phyloP scores from a whole-genome alignment of 495 filamentous ascomycete genomes.

The Chaetomium fimeti region DNA sequence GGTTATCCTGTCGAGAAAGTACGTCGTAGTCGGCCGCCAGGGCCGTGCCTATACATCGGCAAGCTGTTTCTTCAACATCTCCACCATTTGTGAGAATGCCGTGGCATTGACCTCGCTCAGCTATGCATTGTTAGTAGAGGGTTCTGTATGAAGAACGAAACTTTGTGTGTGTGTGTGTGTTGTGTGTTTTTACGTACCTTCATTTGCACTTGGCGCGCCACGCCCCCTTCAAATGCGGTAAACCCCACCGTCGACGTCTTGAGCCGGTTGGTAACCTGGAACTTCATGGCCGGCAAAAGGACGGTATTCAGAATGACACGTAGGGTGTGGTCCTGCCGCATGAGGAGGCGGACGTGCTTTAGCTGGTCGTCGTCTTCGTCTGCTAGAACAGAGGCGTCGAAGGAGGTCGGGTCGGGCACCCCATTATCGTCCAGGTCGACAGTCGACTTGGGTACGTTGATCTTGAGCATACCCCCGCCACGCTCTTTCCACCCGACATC shows the following conservation, averaged over 20 bases:
- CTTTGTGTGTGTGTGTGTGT: neutral
- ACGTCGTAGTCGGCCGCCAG: neutral
- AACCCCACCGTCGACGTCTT: constrained; percentile 56
- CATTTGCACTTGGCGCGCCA: constrained; percentile 60
- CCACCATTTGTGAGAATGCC: constrained; percentile 41
- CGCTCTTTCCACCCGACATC: constrained; percentile 77
- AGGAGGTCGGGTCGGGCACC: constrained; percentile 41
- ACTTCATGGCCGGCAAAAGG: constrained; percentile 68
- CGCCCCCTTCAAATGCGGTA: constrained; percentile 59
- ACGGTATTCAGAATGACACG: constrained; percentile 85
- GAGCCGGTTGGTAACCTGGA: constrained; percentile 64
- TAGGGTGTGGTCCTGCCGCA: constrained; percentile 81
- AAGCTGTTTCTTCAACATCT: constrained; percentile 43
- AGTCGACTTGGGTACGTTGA: constrained; percentile 65
- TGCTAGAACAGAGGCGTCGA: constrained; percentile 50
- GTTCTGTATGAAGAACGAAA: neutral
- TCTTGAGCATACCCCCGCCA: constrained; percentile 75
- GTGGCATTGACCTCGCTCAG: constrained; percentile 49
- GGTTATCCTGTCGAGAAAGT: neutral
- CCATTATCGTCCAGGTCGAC: constrained; percentile 48
- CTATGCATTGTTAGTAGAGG: constrained; percentile 28
- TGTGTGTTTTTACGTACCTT: constrained; percentile 56
- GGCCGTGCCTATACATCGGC: constrained; percentile 25
- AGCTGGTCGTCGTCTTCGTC: constrained; percentile 43
- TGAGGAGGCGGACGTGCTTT: constrained; percentile 64